Percentiles rank a stretch among this genome's conserved stretches.
phyloP scores from a whole-genome alignment of 2,329 filamentous ascomycete species.

The Chaetomiaceae sp. region DNA sequence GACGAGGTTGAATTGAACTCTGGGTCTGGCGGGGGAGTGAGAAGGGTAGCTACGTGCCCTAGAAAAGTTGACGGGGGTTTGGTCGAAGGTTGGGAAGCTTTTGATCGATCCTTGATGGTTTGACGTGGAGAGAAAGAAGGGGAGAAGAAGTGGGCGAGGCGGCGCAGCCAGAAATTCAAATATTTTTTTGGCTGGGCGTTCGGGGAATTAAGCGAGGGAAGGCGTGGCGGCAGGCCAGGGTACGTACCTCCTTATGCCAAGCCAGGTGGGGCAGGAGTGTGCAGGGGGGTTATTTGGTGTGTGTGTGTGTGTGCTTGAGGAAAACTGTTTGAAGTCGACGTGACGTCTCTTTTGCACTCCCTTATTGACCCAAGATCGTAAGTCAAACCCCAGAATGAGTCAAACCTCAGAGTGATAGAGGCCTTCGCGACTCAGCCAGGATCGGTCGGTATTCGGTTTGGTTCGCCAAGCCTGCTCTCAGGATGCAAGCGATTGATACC shows the following conservation, averaged over 20 bases:
- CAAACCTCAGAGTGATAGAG: too few species aligned
- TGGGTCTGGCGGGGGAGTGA: conserved; percentile 65
- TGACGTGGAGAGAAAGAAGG: conserved; percentile 33
- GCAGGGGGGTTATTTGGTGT: conserved; percentile 5
- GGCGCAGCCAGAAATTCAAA: conserved; percentile 32
- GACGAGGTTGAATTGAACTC: conserved; percentile 57
- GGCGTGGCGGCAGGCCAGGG: conserved; percentile 28
- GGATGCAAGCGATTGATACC: too few species aligned
- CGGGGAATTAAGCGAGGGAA: conserved; percentile 33
- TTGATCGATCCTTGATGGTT: conserved; percentile 36
- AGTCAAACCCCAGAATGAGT: too few species aligned
- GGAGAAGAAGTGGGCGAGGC: conserved; percentile 27
- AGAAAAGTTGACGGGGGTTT: conserved; percentile 48
- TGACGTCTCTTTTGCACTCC: too few species aligned
- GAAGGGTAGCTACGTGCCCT: conserved; percentile 90
- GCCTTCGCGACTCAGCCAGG: too few species aligned
- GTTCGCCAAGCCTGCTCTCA: too few species aligned
- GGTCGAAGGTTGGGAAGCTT: conserved; percentile 37
- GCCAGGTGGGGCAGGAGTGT: conserved; percentile 17
- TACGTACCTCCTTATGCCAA: conserved; percentile 27
- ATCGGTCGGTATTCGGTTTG: too few species aligned
- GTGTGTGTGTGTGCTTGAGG: background rate
- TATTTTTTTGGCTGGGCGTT: conserved; percentile 37
- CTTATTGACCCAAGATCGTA: too few species aligned
- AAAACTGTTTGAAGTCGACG: too few species aligned